Evolutionary conservation across 306 rosid genomes (phyloP), one percentile per base, ranked within the genome.

Genomic region (Neltuma alba): DNA sequence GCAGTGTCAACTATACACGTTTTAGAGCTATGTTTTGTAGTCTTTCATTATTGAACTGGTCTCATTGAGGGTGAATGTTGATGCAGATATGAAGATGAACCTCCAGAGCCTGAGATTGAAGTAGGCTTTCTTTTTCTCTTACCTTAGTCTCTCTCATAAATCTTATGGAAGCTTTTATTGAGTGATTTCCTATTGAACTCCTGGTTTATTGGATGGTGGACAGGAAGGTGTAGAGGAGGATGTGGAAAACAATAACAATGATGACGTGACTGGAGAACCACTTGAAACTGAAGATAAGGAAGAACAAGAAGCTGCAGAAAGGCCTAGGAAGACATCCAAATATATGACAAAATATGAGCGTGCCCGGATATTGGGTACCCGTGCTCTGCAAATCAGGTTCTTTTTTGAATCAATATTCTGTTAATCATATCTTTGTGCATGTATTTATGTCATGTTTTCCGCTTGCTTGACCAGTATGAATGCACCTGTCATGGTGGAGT

Each of bases 151-250:
- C 25, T 37, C 33, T 34, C 0, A 27, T 40, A 68, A 16, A 42
- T 42, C 14, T 15, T 58, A 41, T 54, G 37, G 20, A 42, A 38
- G 70, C 50, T 50, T 1, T n/a, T 2, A 16, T 79, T 25, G 82
- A 38, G 12, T 40, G 14, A 14, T 34, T 36, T 69, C 61, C 48
- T 64, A 23, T 40, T 62, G 69, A 45, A 72, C 31, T 67, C 20
- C 37, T 63, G 41, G 41, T 65, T 62, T 75, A 21, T 66, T 66
- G 62, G 57, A 54, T 78, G 67, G 44, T 84, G 72, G 16, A 48
- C 89, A 94, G 97, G 99, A 94, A 82, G 99, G 97, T 5, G 97
- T 83, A 63, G 97, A 89, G 87, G 98, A 92, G 70, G 98, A 92
- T 54, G 18, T 80, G 71, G 99, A 91, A 3, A 90, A 89, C 82